A percentile compares a stretch with the other conserved stretches of the same genome.
Conservation (phyloP, 371 early-diverging fungal species). For the Thermomucor indicae-seudaticae region DNA sequence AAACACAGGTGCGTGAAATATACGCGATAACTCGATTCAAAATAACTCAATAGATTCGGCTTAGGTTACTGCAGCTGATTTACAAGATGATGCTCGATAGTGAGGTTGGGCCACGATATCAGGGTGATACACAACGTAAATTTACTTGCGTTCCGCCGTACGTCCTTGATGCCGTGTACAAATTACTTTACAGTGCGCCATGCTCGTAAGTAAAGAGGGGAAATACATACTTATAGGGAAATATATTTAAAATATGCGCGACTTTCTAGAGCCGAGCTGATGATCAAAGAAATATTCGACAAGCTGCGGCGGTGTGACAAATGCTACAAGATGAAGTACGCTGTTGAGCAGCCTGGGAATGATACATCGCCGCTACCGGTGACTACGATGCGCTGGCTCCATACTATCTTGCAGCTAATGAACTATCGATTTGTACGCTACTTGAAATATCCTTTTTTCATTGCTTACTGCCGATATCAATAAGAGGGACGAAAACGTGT, state of each 20-base stretch:
- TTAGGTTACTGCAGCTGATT: constrained; percentile 63
- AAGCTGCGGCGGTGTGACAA: constrained; percentile 72
- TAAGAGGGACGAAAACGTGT: constrained; percentile 6
- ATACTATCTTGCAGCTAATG: constrained; percentile 73
- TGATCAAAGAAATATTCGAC: constrained; percentile 74
- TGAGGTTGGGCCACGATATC: constrained; percentile 63
- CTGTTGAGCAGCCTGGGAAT: neutral
- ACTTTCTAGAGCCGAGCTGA: constrained; percentile 53
- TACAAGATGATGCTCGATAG: constrained; percentile 81
- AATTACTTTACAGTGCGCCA: constrained; percentile 73
- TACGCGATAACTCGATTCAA: neutral
- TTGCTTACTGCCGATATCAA: neutral
- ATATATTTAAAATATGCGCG: neutral
- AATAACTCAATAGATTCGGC: neutral
- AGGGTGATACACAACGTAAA: constrained; percentile 41
- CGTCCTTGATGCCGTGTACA: constrained; percentile 74
- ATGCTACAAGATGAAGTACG: constrained; percentile 34
- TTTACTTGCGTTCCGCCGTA: constrained; percentile 73
- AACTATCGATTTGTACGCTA: constrained; percentile 62
- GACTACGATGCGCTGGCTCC: constrained; percentile 67
- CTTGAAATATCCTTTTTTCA: constrained; percentile 38
- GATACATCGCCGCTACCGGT: constrained; percentile 33
- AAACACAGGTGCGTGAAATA: constrained; percentile 51
- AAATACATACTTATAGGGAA: neutral
- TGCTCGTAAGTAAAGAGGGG: constrained; percentile 53